Evolutionary conservation across 2,329 filamentous ascomycete species (phyloP).

Genomic region (Massarina eburnea): DNA sequence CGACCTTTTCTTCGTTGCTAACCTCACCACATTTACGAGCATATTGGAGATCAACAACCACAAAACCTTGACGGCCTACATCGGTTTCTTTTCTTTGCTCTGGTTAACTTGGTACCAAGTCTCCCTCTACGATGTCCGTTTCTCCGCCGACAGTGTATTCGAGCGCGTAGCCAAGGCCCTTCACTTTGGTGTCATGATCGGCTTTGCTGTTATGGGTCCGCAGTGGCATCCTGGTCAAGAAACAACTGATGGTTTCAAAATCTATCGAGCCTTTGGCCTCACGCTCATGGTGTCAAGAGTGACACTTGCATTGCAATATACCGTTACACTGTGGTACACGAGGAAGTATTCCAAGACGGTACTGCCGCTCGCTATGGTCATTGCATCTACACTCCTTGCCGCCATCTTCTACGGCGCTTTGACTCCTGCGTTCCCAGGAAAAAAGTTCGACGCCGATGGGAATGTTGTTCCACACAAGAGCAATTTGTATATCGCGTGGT

Average conservation of each 20-base stretch:
- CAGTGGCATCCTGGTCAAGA: constrained; percentile 43
- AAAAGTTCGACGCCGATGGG: constrained; percentile 8
- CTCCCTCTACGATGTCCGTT: constrained; percentile 66
- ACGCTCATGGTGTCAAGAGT: constrained; percentile 43
- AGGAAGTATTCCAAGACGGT: constrained; percentile 29
- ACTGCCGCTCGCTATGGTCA: constrained; percentile 37
- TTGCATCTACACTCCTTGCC: constrained; percentile 35
- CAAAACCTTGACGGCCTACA: constrained; percentile 46
- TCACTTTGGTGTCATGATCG: constrained; percentile 66
- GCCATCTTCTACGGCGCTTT: constrained; percentile 38
- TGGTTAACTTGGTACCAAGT: constrained; percentile 72
- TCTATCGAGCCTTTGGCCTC: constrained; percentile 44
- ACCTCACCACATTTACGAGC: no score
- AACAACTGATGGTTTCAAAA: constrained; percentile 45
- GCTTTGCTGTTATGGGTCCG: constrained; percentile 62
- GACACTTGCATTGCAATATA: constrained; percentile 43
- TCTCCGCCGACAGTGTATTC: constrained; percentile 65
- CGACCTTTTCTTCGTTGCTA: constrained; percentile 60
- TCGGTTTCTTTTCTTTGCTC: constrained; percentile 59
- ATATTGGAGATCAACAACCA: constrained; percentile 58
- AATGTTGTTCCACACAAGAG: constrained; percentile 13
- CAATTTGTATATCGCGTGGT: constrained; percentile 55
- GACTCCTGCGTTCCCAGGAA: constrained; percentile 28
- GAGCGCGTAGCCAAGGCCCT: constrained; percentile 60
- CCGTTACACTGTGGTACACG: constrained; percentile 38